Percentiles rank a stretch among this genome's conserved stretches.
Conservation (phyloP, 1,284 basidiomycete species). For the Takashimella koratensis region DNA sequence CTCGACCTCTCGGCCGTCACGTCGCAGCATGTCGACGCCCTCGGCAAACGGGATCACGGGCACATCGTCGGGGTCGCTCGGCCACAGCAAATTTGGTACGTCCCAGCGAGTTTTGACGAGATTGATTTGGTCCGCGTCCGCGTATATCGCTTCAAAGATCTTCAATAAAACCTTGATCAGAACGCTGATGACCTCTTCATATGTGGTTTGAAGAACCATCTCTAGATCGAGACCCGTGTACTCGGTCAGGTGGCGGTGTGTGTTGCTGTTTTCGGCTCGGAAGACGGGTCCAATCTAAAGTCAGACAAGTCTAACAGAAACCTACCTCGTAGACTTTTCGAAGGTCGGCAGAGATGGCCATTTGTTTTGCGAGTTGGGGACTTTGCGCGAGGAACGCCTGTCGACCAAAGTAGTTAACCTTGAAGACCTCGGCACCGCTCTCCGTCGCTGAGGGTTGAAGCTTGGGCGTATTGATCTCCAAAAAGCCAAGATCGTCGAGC, state of each 20-base stretch:
- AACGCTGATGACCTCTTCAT: slow-evolving; percentile 51
- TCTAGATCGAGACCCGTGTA: slow-evolving; percentile 57
- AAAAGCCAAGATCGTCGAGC: slow-evolving; percentile 50
- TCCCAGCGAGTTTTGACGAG: slow-evolving; percentile 52
- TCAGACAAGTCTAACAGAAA: not conserved
- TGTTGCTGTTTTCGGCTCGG: slow-evolving; percentile 56
- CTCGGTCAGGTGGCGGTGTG: slow-evolving; percentile 56
- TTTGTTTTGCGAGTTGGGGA: slow-evolving; percentile 56
- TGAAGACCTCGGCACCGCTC: slow-evolving; percentile 92
- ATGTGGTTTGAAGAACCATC: slow-evolving; percentile 55
- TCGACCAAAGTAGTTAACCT: slow-evolving; percentile 81
- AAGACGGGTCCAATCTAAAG: slow-evolving; percentile 46
- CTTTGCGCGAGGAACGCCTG: slow-evolving; percentile 57
- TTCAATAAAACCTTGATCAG: slow-evolving; percentile 47
- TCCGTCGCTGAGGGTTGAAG: slow-evolving; percentile 93
- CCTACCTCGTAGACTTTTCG: slow-evolving; percentile 55
- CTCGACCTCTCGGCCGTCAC: slow-evolving; percentile 31
- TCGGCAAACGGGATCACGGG: slow-evolving; percentile 49
- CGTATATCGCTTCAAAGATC: slow-evolving; percentile 47
- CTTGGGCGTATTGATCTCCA: slow-evolving; percentile 87
- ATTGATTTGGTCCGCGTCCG: slow-evolving; percentile 51
- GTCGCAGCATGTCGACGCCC: slow-evolving; percentile 50
- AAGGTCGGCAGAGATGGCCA: slow-evolving; percentile 56
- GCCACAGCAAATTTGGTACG: slow-evolving; percentile 37
- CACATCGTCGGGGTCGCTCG: slow-evolving; percentile 39